Evolutionary conservation across 1,139 yeast genomes (phyloP), one percentile per base, ranked within the genome.

Genomic region (Scheffersomyces segobiensis): DNA sequence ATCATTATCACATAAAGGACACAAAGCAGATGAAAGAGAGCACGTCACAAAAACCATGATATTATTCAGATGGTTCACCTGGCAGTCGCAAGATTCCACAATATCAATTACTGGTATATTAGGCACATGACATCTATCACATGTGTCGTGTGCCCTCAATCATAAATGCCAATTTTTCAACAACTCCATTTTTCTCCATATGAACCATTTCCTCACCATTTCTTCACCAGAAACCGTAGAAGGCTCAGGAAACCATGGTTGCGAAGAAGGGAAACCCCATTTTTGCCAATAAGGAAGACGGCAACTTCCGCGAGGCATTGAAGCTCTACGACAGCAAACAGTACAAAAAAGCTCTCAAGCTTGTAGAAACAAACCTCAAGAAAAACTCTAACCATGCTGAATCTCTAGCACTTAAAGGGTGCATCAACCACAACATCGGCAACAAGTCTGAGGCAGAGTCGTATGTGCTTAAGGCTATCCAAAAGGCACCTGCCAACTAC

Each of bases 371-470:
- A 52, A 85, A 90, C 67, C 76, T 95, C 68, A 92, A 92, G 76
- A 91, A 91, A 67, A 87, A 87, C 69, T 82, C 92, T 12, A 80
- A 79, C 55, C 93, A 91, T 72, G 89, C 93, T 49, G 97, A 91
- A 68, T 87, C 97, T 2, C 75, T 91, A 60, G 92, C 97, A 1
- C 81, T 96, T 66, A 93, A 93, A 74, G 98, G 97, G 3, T 81
- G 96, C 60, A 79, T 87, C 59, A 76, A 87, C 61, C 80, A 80
- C 68, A 75, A 75, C 55, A 62, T 65, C 48, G 89, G 87, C 55
- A 86, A 85, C 69, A 80, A 78, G 61, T 79, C 78, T 1, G 97
- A 92, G 60, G 95, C 95, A 0, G 87, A 81, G 57, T 71, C 81
- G 0, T 86, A 86, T 65, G 83, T 93, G 55, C 66, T 76, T 53